These are phyloP conservation scores for Penicillium janthinellum DNA, from an alignment of 2,329 filamentous ascomycete genomes.

Conservation along the genomic window DNA sequence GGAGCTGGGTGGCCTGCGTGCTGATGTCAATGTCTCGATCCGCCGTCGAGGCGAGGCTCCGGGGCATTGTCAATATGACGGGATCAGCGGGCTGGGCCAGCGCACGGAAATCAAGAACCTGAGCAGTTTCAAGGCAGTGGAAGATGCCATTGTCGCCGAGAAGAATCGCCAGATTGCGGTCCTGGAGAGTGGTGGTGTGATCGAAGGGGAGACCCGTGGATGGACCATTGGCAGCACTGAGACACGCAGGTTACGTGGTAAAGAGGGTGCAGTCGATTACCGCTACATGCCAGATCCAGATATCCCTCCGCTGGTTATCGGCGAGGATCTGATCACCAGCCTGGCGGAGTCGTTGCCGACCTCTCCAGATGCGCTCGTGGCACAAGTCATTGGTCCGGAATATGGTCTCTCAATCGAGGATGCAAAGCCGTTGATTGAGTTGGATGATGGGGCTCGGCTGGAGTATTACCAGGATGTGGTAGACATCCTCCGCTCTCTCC, in stretches of 20 bases:
- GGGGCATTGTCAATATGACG: slow-evolving; percentile 54
- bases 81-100: slow-evolving; percentile 70
- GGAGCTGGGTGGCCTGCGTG: slow-evolving; percentile 87
- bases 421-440: slow-evolving; percentile 72
- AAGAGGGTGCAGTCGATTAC: slow-evolving; percentile 97
- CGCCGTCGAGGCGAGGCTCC: slow-evolving; percentile 57
- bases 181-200: slow-evolving; percentile 70
- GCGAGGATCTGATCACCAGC: slow-evolving; percentile 65
- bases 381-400: slow-evolving; percentile 58
- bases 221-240: slow-evolving; percentile 85
- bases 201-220: slow-evolving; percentile 86
- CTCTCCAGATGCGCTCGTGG: slow-evolving; percentile 70
- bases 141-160: slow-evolving; percentile 91
- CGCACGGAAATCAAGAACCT: slow-evolving; percentile 97
- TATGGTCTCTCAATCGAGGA: slow-evolving; percentile 79
- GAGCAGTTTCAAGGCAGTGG: slow-evolving; percentile 90
- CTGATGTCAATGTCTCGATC: slow-evolving; percentile 95
- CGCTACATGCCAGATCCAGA: slow-evolving; percentile 98
- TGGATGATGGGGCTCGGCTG: slow-evolving; percentile 76
- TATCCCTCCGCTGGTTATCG: slow-evolving; percentile 76
- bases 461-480: slow-evolving; percentile 69
- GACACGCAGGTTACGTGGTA: slow-evolving; percentile 80
- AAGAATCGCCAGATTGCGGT: slow-evolving; percentile 83
- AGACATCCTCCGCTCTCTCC: slow-evolving; percentile 36
- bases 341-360: slow-evolving; percentile 66